Evolutionary conservation across 441 rosid genomes (phyloP).

Genomic region (Hura crepitans): DNA sequence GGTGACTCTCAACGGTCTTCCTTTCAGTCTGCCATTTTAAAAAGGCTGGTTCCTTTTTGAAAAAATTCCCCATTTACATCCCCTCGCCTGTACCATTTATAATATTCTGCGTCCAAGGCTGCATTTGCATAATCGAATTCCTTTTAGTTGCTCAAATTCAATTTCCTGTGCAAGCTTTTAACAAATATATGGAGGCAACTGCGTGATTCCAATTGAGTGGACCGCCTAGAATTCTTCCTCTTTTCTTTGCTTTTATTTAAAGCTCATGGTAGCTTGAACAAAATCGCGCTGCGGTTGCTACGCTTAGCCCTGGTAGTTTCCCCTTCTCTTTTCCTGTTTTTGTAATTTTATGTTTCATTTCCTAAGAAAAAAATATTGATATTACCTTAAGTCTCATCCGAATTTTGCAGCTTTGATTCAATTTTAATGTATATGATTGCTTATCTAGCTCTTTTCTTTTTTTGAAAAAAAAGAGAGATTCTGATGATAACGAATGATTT

Average conservation of each 20-base stretch:
- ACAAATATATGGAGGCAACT: constrained; percentile 13
- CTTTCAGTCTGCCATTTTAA: too few relatives aligned
- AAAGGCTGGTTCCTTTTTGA: constrained; percentile 25
- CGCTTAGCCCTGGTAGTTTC: not conserved
- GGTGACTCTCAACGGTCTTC: not conserved
- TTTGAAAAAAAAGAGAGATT: too few relatives aligned
- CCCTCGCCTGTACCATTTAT: not conserved
- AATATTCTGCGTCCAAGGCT: constrained; percentile 16
- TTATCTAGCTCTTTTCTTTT: too few relatives aligned
- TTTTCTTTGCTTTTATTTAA: constrained; percentile 26
- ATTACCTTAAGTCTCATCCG: not conserved
- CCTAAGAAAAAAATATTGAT: too few relatives aligned
- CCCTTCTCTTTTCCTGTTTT: not conserved
- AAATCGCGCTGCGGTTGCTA: constrained; percentile 28
- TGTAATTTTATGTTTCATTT: too few relatives aligned
- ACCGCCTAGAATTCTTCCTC: not conserved
- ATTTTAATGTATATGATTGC: too few relatives aligned
- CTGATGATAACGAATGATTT: too few relatives aligned
- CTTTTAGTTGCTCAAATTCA: constrained; percentile 9
- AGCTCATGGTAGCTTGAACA: not conserved
- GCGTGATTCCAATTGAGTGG: constrained; percentile 29
- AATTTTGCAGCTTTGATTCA: not conserved
- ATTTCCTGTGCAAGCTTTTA: not conserved
- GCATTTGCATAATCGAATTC: constrained; percentile 15
- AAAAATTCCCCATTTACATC: not conserved